Percentiles rank a stretch among this genome's conserved stretches.
Conservation (phyloP, 176 grass and related monocot genomes). For the Hordeum marinum region DNA sequence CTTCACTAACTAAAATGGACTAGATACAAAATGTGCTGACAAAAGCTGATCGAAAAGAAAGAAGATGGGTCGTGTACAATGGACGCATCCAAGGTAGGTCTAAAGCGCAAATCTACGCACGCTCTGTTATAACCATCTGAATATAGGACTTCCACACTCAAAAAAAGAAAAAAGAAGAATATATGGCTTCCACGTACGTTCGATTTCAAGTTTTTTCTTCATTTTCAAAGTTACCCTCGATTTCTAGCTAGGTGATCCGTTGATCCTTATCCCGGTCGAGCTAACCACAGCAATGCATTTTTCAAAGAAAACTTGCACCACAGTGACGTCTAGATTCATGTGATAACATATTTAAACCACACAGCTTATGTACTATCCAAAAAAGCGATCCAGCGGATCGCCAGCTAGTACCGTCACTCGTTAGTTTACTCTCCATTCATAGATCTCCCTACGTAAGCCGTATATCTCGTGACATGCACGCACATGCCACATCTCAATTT, state of each 20-base stretch:
- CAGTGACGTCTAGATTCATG: background rate
- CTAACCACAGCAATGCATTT: background rate
- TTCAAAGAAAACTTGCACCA: background rate
- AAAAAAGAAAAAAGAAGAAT: too few species aligned
- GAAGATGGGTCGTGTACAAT: too few species aligned
- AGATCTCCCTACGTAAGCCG: background rate
- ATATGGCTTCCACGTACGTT: too few species aligned
- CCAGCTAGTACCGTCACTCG: background rate
- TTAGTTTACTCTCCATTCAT: background rate
- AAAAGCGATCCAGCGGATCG: background rate
- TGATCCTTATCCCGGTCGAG: background rate
- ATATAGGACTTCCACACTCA: background rate
- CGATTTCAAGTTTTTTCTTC: background rate
- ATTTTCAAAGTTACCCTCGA: too few species aligned
- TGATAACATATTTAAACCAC: slow-evolving; percentile 10
- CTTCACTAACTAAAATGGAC: too few species aligned
- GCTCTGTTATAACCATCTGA: background rate
- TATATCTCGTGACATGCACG: background rate
- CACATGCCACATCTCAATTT: background rate
- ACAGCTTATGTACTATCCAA: background rate
- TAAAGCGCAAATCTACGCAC: background rate
- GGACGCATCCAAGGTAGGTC: background rate
- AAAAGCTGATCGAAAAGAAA: background rate
- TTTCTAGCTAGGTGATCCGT: background rate
- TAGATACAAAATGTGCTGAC: background rate